Percentiles rank a stretch among this genome's conserved stretches.
Conservation (phyloP, 1,139 yeast species). For the Arxiozyma slooffiae region DNA sequence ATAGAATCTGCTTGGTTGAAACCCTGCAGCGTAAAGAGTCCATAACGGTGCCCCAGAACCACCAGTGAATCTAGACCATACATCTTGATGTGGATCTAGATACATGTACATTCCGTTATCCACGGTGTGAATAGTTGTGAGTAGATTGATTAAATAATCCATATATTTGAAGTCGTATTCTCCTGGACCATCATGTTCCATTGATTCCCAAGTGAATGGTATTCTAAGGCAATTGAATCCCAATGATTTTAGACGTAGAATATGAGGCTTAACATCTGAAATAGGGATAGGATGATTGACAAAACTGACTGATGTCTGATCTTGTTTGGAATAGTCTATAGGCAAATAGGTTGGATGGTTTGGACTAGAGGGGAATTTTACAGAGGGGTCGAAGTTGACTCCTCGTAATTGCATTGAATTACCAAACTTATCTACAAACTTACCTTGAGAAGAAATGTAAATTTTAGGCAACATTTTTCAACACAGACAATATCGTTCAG, state of each 20-base stretch:
- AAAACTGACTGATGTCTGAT: conserved; percentile 48
- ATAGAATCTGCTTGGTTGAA: conserved; percentile 62
- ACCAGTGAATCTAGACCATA: conserved; percentile 86
- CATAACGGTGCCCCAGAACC: conserved; percentile 95
- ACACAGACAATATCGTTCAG: not conserved
- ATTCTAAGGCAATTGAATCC: conserved; percentile 76
- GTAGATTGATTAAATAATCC: conserved; percentile 54
- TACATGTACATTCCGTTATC: conserved; percentile 73
- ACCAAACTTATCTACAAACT: conserved; percentile 51
- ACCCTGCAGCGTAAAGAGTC: conserved; percentile 92
- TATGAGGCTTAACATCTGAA: conserved; percentile 60
- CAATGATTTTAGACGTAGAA: conserved; percentile 61
- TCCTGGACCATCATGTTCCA: conserved; percentile 86
- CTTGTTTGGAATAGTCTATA: conserved; percentile 55
- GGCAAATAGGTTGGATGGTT: conserved; percentile 44
- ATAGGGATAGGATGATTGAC: conserved; percentile 75
- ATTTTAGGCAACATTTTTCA: conserved; percentile 1
- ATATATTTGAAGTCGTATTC: conserved; percentile 69
- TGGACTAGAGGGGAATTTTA: conserved; percentile 62
- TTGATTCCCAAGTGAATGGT: conserved; percentile 83
- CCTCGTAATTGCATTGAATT: conserved; percentile 63
- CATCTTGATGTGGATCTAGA: conserved; percentile 88
- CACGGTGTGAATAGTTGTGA: conserved; percentile 46
- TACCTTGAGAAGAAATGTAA: conserved; percentile 33
- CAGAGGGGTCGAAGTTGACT: conserved; percentile 68